These are phyloP conservation scores for Eucalyptus curtisii DNA, from an alignment of 345 rosid species.

Conservation along the genomic window DNA sequence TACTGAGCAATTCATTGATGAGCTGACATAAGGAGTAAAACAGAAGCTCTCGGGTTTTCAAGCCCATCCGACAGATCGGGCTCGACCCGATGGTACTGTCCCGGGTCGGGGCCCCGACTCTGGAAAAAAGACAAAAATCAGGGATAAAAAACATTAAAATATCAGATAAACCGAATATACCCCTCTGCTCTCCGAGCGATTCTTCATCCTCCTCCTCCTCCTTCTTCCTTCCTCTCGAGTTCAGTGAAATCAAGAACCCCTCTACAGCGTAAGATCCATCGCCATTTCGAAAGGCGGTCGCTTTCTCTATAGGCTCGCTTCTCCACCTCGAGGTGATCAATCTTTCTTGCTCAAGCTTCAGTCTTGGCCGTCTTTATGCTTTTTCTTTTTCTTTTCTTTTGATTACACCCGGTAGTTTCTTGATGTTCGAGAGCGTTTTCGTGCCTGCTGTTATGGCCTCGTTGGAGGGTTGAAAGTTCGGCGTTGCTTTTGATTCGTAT, in stretches of 20 bases:
- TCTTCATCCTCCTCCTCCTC: neutral
- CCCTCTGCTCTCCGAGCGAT: neutral
- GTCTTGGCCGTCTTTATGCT: neutral
- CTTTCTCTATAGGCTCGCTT: neutral
- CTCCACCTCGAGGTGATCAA: neutral
- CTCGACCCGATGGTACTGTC: neutral
- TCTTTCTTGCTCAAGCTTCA: neutral
- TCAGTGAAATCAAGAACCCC: neutral
- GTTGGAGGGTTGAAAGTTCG: neutral
- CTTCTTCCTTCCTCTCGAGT: neutral
- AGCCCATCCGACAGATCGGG: neutral
- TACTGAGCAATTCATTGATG: neutral
- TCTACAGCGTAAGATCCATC: neutral
- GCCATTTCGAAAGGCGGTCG: neutral
- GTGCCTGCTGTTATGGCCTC: neutral
- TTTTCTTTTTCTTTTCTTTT: neutral
- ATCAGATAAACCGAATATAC: neutral
- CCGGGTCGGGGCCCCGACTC: neutral
- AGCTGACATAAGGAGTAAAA: neutral
- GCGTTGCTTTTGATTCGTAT: neutral
- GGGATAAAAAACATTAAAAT: too few relatives aligned
- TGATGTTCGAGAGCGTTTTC: neutral
- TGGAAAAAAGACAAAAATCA: neutral
- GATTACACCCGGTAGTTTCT: neutral
- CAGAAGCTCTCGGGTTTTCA: neutral